Evolutionary conservation across 1,139 yeast species (phyloP).

Genomic region (Pichia sp.): DNA sequence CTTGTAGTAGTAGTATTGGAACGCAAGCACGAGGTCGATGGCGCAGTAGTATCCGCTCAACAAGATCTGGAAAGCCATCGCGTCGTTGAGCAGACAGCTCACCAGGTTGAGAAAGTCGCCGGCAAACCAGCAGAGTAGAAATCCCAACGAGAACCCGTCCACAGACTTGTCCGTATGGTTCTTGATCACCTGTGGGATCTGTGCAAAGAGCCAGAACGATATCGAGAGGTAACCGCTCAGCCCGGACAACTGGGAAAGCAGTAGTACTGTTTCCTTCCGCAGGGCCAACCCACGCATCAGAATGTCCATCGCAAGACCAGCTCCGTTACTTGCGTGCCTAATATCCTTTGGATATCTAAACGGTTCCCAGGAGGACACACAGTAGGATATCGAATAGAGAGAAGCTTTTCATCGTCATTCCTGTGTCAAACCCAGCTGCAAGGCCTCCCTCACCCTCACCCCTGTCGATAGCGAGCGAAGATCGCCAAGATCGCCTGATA

Average conservation of each 20-base stretch:
- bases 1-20: conserved; percentile 73
- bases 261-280: not conserved
- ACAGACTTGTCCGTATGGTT: conserved; percentile 77
- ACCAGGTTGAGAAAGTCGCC: conserved; percentile 81
- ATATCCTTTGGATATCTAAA: not conserved
- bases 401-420: no score
- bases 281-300: not conserved
- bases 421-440: no score
- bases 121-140: conserved; percentile 70
- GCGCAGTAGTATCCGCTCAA: conserved; percentile 70
- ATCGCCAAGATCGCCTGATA: not conserved
- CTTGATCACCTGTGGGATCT: conserved; percentile 77
- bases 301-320: not conserved
- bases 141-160: conserved; percentile 78
- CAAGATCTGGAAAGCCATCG: conserved; percentile 69
- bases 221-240: conserved; percentile 49
- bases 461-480: not conserved
- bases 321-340: not conserved
- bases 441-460: no score
- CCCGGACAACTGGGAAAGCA: conserved; percentile 20
- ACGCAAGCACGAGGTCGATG: conserved; percentile 67
- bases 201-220: conserved; percentile 78
- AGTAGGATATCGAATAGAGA: not conserved
- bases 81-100: conserved; percentile 76
- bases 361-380: not conserved